phyloP scores from a whole-genome alignment of 2,329 filamentous ascomycete genomes.

The Diaporthe vaccinii region DNA sequence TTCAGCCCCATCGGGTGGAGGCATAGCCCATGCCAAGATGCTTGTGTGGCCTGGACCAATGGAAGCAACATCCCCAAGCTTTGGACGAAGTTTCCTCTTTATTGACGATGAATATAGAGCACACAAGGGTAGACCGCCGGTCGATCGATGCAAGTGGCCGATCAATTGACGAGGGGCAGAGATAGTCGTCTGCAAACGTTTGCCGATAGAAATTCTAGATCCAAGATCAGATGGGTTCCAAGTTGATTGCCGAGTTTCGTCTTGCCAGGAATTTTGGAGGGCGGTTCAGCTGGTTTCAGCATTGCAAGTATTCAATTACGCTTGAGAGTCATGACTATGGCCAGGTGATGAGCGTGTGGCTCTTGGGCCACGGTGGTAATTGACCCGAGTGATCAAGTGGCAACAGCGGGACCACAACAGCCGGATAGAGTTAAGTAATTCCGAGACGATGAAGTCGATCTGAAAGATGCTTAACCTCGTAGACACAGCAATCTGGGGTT shows the following conservation, averaged over 20 bases:
- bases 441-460: background rate
- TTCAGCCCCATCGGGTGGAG: slow-evolving; percentile 12
- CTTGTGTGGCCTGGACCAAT: slow-evolving; percentile 18
- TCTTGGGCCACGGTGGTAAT: background rate
- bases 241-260: slow-evolving; percentile 25
- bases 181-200: background rate
- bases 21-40: slow-evolving; percentile 17
- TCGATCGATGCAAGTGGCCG: background rate
- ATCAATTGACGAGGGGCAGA: background rate
- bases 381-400: slow-evolving; percentile 7
- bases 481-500: background rate
- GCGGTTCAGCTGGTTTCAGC: slow-evolving; percentile 28
- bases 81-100: slow-evolving; percentile 22
- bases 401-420: background rate
- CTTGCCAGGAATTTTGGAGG: background rate
- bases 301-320: slow-evolving; percentile 1
- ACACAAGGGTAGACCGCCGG: background rate
- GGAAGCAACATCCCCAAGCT: slow-evolving; percentile 5
- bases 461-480: background rate
- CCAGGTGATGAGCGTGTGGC: background rate
- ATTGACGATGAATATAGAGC: slow-evolving; percentile 23
- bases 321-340: slow-evolving; percentile 14
- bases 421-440: background rate
- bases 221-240: slow-evolving; percentile 27
- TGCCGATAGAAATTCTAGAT: background rate